Conservation (phyloP, 352 stramenopile genomes). For the Phytophthora tubulina region DNA sequence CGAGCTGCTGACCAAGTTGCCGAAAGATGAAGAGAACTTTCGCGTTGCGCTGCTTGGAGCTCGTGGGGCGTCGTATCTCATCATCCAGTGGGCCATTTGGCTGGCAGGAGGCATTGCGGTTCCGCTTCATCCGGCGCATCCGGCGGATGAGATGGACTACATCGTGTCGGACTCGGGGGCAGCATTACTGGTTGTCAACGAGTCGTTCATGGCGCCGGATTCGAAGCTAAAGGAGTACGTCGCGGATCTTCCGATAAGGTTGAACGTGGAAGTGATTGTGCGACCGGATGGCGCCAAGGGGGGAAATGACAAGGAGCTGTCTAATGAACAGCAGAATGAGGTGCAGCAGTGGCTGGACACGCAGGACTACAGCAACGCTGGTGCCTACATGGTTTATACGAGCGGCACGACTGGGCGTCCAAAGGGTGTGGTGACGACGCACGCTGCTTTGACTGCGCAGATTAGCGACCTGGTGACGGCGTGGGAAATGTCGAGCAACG, state of each 20-base stretch:
- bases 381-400: conserved; percentile 84
- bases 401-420: conserved; percentile 84
- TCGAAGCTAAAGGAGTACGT: conserved; percentile 44
- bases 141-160: conserved; percentile 75
- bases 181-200: conserved; percentile 58
- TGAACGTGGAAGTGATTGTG: conserved; percentile 39
- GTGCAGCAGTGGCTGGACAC: conserved; percentile 52
- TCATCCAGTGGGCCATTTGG: conserved; percentile 85
- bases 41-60: conserved; percentile 56
- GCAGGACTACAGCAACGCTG: conserved; percentile 28
- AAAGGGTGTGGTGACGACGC: conserved; percentile 89
- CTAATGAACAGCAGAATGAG: conserved; percentile 22
- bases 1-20: conserved; percentile 30
- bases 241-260: conserved; percentile 16
- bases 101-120: conserved; percentile 71
- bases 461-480: conserved; percentile 84
- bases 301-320: conserved; percentile 17
- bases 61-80: conserved; percentile 63
- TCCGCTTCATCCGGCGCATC: conserved; percentile 68
- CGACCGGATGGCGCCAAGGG: conserved; percentile 32
- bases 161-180: conserved; percentile 70
- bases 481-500: conserved; percentile 80
- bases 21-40: conserved; percentile 29
- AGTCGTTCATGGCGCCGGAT: conserved; percentile 39
- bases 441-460: conserved; percentile 74